A percentile compares a stretch with the other conserved stretches of the same genome.
Evolutionary conservation across 2,329 filamentous ascomycete species (phyloP).

Genomic region (Cryphonectria nitschkei): DNA sequence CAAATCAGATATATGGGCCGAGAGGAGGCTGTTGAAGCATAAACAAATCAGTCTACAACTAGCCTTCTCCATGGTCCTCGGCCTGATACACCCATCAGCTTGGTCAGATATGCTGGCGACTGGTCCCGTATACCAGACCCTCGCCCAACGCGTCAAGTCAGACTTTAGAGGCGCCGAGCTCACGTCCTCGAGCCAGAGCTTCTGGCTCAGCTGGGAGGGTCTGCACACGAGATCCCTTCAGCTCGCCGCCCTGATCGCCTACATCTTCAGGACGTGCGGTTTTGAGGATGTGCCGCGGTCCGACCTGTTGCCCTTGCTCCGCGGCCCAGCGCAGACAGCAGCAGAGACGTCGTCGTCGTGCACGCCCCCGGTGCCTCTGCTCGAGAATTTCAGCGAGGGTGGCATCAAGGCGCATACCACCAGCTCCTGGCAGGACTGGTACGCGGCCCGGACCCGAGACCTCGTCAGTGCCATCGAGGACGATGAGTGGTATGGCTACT

Average conservation of each 20-base stretch:
- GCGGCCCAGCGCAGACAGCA: neutral
- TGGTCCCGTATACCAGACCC: slow-evolving; percentile 20
- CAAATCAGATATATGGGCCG: slow-evolving; percentile 25
- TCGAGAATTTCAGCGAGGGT: slow-evolving; percentile 21
- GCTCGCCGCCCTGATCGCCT: slow-evolving; percentile 27
- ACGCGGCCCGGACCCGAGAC: slow-evolving; percentile 24
- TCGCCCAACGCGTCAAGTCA: slow-evolving; percentile 24
- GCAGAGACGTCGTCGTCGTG: neutral
- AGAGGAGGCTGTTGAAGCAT: slow-evolving; percentile 22
- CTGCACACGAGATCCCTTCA: slow-evolving; percentile 29
- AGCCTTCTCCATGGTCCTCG: slow-evolving; percentile 26
- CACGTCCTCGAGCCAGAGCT: slow-evolving; percentile 26
- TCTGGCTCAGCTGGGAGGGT: slow-evolving; percentile 29
- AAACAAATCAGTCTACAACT: slow-evolving; percentile 27
- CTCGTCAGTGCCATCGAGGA: slow-evolving; percentile 27
- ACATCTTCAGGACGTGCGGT: slow-evolving; percentile 22
- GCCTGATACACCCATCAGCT: slow-evolving; percentile 21
- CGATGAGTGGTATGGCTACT: slow-evolving; percentile 30
- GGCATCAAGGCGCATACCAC: slow-evolving; percentile 15
- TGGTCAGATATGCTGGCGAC: slow-evolving; percentile 19
- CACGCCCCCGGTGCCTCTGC: neutral
- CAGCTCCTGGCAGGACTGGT: slow-evolving; percentile 29
- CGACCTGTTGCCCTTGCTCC: slow-evolving; percentile 26
- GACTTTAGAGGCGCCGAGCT: slow-evolving; percentile 24
- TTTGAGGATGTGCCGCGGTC: slow-evolving; percentile 27